Conservation (phyloP, 1,284 basidiomycete genomes). For the Neolentinus lepideus region DNA sequence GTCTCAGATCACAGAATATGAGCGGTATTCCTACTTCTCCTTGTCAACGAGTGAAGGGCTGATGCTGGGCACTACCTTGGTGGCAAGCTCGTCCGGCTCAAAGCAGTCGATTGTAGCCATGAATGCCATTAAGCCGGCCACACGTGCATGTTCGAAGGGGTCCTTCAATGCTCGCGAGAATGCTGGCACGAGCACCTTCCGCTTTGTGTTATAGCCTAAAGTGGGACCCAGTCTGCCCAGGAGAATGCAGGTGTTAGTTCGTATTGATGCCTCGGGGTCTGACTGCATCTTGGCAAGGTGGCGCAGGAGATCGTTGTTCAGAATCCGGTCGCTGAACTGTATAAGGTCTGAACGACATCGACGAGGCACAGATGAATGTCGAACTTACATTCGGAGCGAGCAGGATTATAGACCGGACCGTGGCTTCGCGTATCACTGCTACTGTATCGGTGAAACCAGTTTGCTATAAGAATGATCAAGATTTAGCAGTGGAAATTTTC, state of each 20-base stretch:
- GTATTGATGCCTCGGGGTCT: slow-evolving; percentile 89
- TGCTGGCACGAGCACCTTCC: slow-evolving; percentile 93
- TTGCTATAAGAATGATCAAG: slow-evolving; percentile 43
- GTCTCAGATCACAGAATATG: neutral
- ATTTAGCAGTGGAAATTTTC: neutral
- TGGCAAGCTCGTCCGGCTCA: slow-evolving; percentile 83
- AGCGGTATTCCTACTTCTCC: slow-evolving; percentile 66
- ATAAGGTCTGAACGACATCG: neutral
- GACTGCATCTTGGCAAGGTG: slow-evolving; percentile 90
- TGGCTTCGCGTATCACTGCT: slow-evolving; percentile 90
- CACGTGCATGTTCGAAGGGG: slow-evolving; percentile 86
- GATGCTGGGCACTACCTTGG: slow-evolving; percentile 84
- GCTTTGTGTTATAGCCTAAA: slow-evolving; percentile 83
- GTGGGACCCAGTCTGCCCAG: slow-evolving; percentile 87
- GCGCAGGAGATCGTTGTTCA: slow-evolving; percentile 96
- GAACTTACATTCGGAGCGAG: slow-evolving; percentile 73
- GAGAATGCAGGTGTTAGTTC: slow-evolving; percentile 97
- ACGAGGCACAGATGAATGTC: neutral
- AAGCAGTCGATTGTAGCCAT: slow-evolving; percentile 94
- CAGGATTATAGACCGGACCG: slow-evolving; percentile 82
- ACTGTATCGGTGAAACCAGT: slow-evolving; percentile 95
- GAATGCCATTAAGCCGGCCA: slow-evolving; percentile 93
- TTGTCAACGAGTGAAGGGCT: slow-evolving; percentile 78
- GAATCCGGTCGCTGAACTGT: slow-evolving; percentile 82
- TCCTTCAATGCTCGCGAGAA: slow-evolving; percentile 91